Evolutionary conservation across 192 early-diverging fungal genomes (phyloP), one percentile per base, ranked within the genome.

Genomic region (Backusella liffmaniae): DNA sequence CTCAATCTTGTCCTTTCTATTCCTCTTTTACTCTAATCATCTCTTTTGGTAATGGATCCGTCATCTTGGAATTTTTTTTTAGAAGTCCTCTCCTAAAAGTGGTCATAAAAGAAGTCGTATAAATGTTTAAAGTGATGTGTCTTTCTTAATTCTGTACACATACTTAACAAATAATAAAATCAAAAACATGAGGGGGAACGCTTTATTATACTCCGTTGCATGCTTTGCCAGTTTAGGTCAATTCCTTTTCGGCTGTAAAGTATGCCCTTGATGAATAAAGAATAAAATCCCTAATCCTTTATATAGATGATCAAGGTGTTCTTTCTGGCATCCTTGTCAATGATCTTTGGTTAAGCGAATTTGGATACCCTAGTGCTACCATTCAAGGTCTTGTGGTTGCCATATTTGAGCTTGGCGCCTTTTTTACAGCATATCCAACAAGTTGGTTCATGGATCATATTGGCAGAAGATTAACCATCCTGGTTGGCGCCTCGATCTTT

Each of bases 401-500:
- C 10, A 66, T 75, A 0, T 75, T 75, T 66, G 29, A 59, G 30
- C 23, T 75, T 5, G 74, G 74, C 53, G 62, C 65, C 44, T 67
- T 37, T 26, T 30, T 75, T 7, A 75, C 65, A n/a, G 29, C 74
- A 2, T 75, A 34, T 46, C 73, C 66, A 36, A 62, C 73, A 1
- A 75, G 73, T 46, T 75, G 44, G 65, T 36, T 75, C 10, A 67
- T 75, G 73, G 80, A 81, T 65, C 41, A 12, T 21, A 77, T 83
- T 77, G 88, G 88, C n/a, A 86, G 88, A 32, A 77, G 82, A 4
- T 37, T 66, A 1, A 84, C 86, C 9, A 90, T 86, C 44, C 77
- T 88, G 18, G 32, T 82, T 23, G 82, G 86, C 5, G 83, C 84
- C 4, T 34, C 84, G 34, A 78, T 90, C 68, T 90, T 90, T 73